These are phyloP conservation scores for Laetiporus sulphureus DNA, from an alignment of 1,284 basidiomycete genomes.

Conservation along the genomic window DNA sequence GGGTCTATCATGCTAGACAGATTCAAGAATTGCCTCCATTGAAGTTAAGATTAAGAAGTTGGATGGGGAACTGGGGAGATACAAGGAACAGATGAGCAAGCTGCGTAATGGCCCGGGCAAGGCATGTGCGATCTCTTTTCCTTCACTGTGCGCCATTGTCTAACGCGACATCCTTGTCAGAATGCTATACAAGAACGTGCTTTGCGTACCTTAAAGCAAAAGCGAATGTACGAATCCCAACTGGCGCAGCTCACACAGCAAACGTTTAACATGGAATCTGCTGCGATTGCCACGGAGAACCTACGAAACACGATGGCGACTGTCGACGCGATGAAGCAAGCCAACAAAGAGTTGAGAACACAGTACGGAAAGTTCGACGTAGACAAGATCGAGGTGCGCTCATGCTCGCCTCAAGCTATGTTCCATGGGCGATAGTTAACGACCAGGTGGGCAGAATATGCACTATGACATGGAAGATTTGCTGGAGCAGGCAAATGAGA, in stretches of 20 bases:
- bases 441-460: constrained; percentile 55
- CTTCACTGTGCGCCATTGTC: not conserved
- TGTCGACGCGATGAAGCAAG: constrained; percentile 94
- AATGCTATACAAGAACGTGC: constrained; percentile 94
- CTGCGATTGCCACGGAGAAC: constrained; percentile 94
- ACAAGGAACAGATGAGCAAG: constrained; percentile 96
- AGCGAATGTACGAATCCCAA: constrained; percentile 93
- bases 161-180: constrained; percentile 32
- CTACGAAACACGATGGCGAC: constrained; percentile 99
- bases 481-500: constrained; percentile 95
- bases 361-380: constrained; percentile 98
- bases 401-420: not conserved
- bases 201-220: constrained; percentile 90
- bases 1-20: constrained; percentile 55
- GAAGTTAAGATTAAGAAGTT: constrained; percentile 98
- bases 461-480: constrained; percentile 99
- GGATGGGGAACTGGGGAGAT: constrained; percentile 87
- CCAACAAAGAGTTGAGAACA: constrained; percentile 95
- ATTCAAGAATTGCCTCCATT: constrained; percentile 82
- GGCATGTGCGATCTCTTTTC: constrained; percentile 44
- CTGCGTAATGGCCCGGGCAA: constrained; percentile 94
- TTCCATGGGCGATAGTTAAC: not conserved
- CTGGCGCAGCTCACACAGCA: constrained; percentile 90
- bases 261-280: constrained; percentile 98
- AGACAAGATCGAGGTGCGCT: constrained; percentile 92